Percentiles rank a stretch among this genome's conserved stretches.
These are phyloP conservation scores for Penicillium griseofulvum DNA, from an alignment of 2,329 filamentous ascomycete genomes.

Conservation along the genomic window DNA sequence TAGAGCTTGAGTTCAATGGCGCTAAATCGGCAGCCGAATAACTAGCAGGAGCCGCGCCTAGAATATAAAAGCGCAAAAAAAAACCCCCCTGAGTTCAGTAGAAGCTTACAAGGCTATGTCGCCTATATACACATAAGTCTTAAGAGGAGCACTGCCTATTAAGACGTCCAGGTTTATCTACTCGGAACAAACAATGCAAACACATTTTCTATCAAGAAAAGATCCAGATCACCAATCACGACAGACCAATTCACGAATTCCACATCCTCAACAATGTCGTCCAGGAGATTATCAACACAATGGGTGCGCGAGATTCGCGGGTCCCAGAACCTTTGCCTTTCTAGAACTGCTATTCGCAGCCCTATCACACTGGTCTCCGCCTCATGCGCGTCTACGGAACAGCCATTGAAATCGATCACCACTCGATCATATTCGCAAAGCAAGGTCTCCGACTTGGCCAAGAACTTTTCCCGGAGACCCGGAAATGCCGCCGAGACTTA, in stretches of 20 bases:
- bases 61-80: background rate
- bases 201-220: slow-evolving; percentile 15
- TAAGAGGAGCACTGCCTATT: background rate
- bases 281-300: slow-evolving; percentile 18
- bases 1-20: background rate
- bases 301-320: slow-evolving; percentile 20
- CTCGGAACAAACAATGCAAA: slow-evolving; percentile 33
- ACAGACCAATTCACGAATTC: slow-evolving; percentile 7
- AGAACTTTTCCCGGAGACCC: slow-evolving; percentile 34
- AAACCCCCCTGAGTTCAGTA: background rate
- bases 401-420: slow-evolving; percentile 9
- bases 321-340: slow-evolving; percentile 14
- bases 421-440: slow-evolving; percentile 16
- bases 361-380: background rate
- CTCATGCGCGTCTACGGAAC: slow-evolving; percentile 10
- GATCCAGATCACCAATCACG: slow-evolving; percentile 12
- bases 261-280: slow-evolving; percentile 21
- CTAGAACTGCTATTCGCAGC: slow-evolving; percentile 15
- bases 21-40: slow-evolving; percentile 23
- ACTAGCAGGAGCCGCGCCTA: background rate
- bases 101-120: background rate
- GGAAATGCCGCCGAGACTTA: slow-evolving; percentile 62
- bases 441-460: slow-evolving; percentile 27
- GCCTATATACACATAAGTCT: background rate
- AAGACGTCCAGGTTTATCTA: background rate